A percentile compares a stretch with the other conserved stretches of the same genome.
Conservation (phyloP, 225 moss, liverwort and hornwort species). For the Sphagnum contortum region DNA sequence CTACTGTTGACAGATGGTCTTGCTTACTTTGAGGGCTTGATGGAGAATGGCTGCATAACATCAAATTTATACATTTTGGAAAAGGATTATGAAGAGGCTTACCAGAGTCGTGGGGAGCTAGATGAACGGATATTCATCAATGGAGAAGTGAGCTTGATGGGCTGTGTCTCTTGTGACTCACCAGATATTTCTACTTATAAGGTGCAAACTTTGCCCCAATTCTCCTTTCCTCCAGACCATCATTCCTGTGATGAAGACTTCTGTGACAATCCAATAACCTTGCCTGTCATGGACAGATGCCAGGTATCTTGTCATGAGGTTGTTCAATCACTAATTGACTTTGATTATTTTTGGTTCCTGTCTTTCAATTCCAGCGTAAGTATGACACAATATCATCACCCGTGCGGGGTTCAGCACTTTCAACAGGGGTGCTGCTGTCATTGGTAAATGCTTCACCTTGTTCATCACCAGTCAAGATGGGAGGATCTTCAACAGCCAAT, state of each 20-base stretch:
- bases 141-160: constrained; percentile 67
- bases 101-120: constrained; percentile 75
- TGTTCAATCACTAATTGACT: no score
- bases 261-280: no score
- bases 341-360: no score
- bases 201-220: constrained; percentile 18
- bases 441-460: constrained; percentile 62
- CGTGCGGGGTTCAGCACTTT: constrained; percentile 44
- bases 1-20: constrained; percentile 46
- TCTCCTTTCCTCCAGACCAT: no score
- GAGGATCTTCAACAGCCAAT: constrained; percentile 25
- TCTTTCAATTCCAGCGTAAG: constrained; percentile 55
- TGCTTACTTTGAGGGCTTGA: constrained; percentile 73
- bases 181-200: constrained; percentile 61
- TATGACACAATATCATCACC: constrained; percentile 77
- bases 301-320: no score
- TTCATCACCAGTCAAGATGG: constrained; percentile 68
- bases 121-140: constrained; percentile 94
- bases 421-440: constrained; percentile 66
- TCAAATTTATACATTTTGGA: constrained; percentile 64
- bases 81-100: constrained; percentile 75
- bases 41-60: constrained; percentile 66
- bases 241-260: no score
- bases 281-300: no score
- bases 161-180: constrained; percentile 40